Percentiles rank a stretch among this genome's conserved stretches.
Conservation (phyloP, 441 rosid genomes). For the Jatropha podagrica region DNA sequence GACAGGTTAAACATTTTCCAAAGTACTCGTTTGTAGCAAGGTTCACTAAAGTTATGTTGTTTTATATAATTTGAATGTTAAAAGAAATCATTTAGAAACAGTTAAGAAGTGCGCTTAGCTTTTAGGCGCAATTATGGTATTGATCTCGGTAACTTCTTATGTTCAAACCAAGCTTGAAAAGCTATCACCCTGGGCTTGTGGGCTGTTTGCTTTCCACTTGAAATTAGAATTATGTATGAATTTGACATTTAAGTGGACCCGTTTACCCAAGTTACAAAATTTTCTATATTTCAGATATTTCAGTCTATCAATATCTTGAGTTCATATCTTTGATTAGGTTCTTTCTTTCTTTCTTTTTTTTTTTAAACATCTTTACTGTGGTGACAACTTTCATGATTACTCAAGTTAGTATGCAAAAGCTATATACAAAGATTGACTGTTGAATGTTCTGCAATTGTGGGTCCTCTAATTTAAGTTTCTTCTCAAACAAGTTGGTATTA, state of each 20-base stretch:
- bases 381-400: neutral
- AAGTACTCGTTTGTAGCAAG: neutral
- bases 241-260: slow-evolving; percentile 4
- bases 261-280: neutral
- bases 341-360: neutral
- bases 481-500: slow-evolving; percentile 7
- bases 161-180: neutral
- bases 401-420: neutral
- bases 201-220: neutral
- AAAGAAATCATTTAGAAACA: neutral
- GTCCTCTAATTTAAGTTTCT: neutral
- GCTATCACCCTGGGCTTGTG: neutral
- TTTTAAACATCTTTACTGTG: slow-evolving; percentile 10
- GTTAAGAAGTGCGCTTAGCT: neutral
- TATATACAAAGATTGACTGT: too few relatives aligned
- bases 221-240: neutral
- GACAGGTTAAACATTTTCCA: neutral
- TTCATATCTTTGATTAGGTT: neutral
- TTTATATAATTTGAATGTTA: neutral
- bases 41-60: neutral
- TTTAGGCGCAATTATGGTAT: neutral
- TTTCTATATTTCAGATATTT: neutral
- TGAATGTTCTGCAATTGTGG: neutral
- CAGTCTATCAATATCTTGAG: neutral
- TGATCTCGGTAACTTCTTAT: neutral